A percentile compares a stretch with the other conserved stretches of the same genome.
These are phyloP conservation scores for Quercus tomentella DNA, from an alignment of 331 rosid genomes.

Conservation along the genomic window DNA sequence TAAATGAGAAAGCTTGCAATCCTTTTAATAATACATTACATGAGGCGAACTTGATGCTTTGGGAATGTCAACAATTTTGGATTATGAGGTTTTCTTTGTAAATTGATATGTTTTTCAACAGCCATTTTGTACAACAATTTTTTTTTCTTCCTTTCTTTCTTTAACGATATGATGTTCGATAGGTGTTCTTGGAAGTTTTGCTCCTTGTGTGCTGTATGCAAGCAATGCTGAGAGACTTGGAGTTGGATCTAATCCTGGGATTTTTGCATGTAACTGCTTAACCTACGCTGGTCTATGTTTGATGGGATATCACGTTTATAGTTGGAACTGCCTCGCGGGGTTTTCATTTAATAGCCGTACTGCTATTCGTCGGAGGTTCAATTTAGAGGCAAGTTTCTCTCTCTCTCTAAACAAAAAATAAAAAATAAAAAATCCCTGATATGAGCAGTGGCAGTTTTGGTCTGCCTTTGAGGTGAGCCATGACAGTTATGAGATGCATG, in stretches of 20 bases:
- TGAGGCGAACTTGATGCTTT: neutral
- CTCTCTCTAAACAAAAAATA: neutral
- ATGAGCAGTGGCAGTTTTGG: neutral
- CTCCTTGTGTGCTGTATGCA: conserved; percentile 95
- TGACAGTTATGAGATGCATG: no score
- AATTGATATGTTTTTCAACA: neutral
- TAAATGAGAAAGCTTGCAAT: neutral
- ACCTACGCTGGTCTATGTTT: conserved; percentile 69
- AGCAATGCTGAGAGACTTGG: conserved; percentile 74
- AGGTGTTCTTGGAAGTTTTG: conserved; percentile 94
- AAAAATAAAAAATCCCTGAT: neutral
- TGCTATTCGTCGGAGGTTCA: conserved; percentile 78
- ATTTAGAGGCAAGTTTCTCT: conserved; percentile 73
- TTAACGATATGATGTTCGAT: conserved; percentile 16
- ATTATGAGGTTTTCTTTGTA: neutral
- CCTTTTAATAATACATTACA: neutral
- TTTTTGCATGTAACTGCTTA: conserved; percentile 70
- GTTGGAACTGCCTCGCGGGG: conserved; percentile 74
- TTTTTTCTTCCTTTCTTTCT: neutral
- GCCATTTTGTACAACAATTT: neutral
- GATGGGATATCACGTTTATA: conserved; percentile 65
- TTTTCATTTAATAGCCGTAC: conserved; percentile 77
- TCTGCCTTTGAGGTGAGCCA: no score
- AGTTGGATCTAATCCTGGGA: conserved; percentile 58
- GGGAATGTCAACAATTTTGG: neutral